phyloP scores from a whole-genome alignment of 306 rosid species.

The Luffa acutangula region DNA sequence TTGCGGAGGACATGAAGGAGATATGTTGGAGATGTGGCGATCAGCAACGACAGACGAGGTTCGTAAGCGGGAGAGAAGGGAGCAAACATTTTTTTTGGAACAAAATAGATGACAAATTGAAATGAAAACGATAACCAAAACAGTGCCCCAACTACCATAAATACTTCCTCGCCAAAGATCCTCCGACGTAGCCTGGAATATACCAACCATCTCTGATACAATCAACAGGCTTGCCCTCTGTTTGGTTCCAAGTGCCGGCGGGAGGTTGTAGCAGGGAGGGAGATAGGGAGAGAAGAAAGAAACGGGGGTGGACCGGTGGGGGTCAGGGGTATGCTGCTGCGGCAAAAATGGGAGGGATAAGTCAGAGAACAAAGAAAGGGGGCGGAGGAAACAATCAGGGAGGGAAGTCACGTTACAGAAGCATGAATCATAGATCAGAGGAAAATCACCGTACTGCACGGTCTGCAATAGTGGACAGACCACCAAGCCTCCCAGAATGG shows the following conservation, averaged over 20 bases:
- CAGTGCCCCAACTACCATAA: conserved; percentile 44
- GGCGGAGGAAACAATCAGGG: too few species aligned
- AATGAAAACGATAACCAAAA: conserved; percentile 27
- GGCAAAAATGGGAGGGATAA: too few species aligned
- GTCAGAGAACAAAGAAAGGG: too few species aligned
- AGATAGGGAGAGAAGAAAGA: too few species aligned
- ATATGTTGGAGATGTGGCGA: background rate
- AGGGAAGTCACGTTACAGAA: too few species aligned
- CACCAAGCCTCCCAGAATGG: too few species aligned
- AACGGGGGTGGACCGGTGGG: too few species aligned
- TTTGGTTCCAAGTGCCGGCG: background rate
- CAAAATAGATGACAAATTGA: conserved; percentile 25
- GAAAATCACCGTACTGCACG: too few species aligned
- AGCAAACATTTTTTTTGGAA: conserved; percentile 12
- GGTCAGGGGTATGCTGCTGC: too few species aligned
- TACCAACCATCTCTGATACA: background rate
- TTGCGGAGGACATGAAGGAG: background rate
- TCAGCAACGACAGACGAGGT: background rate
- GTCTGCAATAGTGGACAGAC: too few species aligned
- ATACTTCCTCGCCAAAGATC: conserved; percentile 31
- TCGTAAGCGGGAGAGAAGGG: conserved; percentile 17
- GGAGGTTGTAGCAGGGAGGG: background rate
- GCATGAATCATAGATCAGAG: too few species aligned
- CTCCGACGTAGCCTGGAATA: conserved; percentile 12
- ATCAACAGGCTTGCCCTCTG: background rate